Evolutionary conservation across 345 rosid genomes (phyloP).

Genomic region (Punica granatum): DNA sequence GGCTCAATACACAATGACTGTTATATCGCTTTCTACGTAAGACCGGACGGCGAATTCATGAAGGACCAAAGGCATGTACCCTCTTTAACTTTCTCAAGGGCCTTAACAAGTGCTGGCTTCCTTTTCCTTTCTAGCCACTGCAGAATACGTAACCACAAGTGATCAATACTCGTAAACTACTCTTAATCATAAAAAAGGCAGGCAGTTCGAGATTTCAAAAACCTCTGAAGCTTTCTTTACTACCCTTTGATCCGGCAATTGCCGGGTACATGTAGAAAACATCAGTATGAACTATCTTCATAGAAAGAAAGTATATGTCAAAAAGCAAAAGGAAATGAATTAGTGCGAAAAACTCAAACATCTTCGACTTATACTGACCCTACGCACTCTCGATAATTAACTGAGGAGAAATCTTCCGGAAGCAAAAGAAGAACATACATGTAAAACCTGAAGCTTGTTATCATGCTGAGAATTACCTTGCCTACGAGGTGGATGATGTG

Average conservation of each 20-base stretch:
- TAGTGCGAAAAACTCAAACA: too few species aligned
- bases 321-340: too few species aligned
- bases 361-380: too few species aligned
- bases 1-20: neutral
- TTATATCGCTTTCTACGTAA: too few species aligned
- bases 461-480: constrained; percentile 8
- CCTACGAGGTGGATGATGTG: constrained; percentile 43
- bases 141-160: neutral
- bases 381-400: too few species aligned
- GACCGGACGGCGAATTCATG: neutral
- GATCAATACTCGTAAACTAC: neutral
- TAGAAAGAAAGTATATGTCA: too few species aligned
- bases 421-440: neutral
- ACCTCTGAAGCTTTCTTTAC: neutral
- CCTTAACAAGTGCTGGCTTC: constrained; percentile 61
- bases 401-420: too few species aligned
- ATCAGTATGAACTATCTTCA: too few species aligned
- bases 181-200: neutral
- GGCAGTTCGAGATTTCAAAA: neutral
- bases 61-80: constrained; percentile 26
- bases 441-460: neutral
- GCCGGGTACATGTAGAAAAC: too few species aligned
- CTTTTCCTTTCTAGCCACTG: constrained; percentile 57
- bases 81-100: constrained; percentile 76
- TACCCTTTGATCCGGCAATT: too few species aligned